These are phyloP conservation scores for Paramecium pentaurelia DNA, from an alignment of 73 alveolate species.

Conservation along the genomic window DNA sequence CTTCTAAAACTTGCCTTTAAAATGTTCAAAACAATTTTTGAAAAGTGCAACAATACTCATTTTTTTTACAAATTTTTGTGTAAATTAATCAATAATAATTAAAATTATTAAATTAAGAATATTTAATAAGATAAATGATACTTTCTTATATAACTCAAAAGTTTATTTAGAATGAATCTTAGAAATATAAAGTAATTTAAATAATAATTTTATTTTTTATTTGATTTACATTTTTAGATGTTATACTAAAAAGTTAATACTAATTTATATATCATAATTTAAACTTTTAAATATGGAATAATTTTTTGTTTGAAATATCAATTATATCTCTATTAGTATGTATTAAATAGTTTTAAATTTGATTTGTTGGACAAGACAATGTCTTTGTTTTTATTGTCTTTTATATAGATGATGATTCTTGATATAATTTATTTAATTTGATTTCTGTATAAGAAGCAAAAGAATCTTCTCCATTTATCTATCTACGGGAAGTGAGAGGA, in stretches of 20 bases:
- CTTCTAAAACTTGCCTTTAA: background rate
- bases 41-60: background rate
- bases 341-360: background rate
- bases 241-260: background rate
- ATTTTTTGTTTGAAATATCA: slow-evolving; percentile 36
- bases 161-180: background rate
- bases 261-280: background rate
- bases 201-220: background rate
- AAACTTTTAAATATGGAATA: background rate
- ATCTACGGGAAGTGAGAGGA: background rate
- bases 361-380: background rate
- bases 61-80: background rate
- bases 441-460: slow-evolving; percentile 45
- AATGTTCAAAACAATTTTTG: background rate
- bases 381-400: background rate
- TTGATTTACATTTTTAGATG: background rate
- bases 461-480: background rate
- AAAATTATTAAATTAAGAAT: background rate
- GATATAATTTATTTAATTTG: background rate
- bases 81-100: background rate
- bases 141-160: background rate
- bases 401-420: background rate
- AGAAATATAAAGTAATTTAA: background rate
- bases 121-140: background rate
- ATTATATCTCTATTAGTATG: slow-evolving; percentile 29